Conservation (phyloP, 2,329 filamentous ascomycete genomes). For the Stachybotrys chartarum region DNA sequence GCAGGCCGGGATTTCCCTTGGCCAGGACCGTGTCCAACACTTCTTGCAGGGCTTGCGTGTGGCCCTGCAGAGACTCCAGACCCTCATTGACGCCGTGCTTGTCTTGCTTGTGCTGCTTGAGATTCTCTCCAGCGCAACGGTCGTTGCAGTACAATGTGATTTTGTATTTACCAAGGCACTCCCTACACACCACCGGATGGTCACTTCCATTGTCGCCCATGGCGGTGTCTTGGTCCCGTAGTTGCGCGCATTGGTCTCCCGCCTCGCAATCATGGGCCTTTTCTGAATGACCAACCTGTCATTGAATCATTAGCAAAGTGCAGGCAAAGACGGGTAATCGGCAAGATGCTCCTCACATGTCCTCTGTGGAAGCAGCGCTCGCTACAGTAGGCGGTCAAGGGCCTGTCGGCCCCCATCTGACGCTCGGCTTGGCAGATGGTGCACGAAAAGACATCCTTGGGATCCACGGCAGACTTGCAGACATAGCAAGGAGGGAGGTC, state of each 20-base stretch:
- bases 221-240: slow-evolving; percentile 29
- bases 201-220: slow-evolving; percentile 26
- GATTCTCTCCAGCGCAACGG: slow-evolving; percentile 32
- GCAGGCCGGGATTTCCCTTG: slow-evolving; percentile 24
- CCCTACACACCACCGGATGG: slow-evolving; percentile 29
- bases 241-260: slow-evolving; percentile 30
- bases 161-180: slow-evolving; percentile 30
- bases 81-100: slow-evolving; percentile 20
- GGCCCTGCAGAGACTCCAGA: slow-evolving; percentile 11
- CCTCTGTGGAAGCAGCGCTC: slow-evolving; percentile 31
- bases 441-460: slow-evolving; percentile 32
- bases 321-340: neutral
- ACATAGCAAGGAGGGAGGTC: slow-evolving; percentile 30
- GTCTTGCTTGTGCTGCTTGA: slow-evolving; percentile 29
- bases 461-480: slow-evolving; percentile 26
- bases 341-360: slow-evolving; percentile 26
- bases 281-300: slow-evolving; percentile 30
- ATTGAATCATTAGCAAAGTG: neutral
- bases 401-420: slow-evolving; percentile 25
- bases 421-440: slow-evolving; percentile 36
- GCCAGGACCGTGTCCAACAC: slow-evolving; percentile 19
- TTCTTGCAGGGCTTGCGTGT: slow-evolving; percentile 14
- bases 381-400: slow-evolving; percentile 37
- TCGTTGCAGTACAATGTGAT: slow-evolving; percentile 34
- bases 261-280: slow-evolving; percentile 33